A percentile compares a stretch with the other conserved stretches of the same genome.
phyloP scores from a whole-genome alignment of 2,329 filamentous ascomycete genomes.

The Juglanconis sp. region DNA sequence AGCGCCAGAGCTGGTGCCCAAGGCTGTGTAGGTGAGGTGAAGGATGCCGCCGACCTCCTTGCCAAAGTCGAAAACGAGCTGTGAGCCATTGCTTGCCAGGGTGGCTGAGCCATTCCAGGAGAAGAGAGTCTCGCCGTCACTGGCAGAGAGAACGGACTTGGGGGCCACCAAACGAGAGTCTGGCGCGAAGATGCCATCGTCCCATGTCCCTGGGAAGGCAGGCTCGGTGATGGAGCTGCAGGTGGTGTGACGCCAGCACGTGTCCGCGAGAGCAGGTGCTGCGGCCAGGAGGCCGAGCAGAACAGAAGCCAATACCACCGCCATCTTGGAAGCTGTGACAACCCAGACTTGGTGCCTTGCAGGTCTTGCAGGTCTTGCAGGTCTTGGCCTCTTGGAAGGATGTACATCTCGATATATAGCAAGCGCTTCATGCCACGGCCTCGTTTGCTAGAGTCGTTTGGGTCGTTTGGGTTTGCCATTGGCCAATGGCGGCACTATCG shows the following conservation, averaged over 20 bases:
- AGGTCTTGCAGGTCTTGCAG: too few relatives aligned
- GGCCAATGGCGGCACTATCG: constrained; percentile 1
- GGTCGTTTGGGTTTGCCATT: neutral
- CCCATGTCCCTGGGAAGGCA: constrained; percentile 56
- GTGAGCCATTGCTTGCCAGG: constrained; percentile 43
- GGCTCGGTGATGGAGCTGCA: constrained; percentile 48
- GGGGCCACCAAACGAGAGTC: constrained; percentile 48
- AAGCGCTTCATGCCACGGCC: neutral
- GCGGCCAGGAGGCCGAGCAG: constrained; percentile 26
- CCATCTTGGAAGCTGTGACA: neutral
- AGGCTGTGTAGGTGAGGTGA: constrained; percentile 45
- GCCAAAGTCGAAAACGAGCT: constrained; percentile 58
- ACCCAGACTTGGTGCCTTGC: neutral
- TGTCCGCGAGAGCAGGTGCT: constrained; percentile 17
- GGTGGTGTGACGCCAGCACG: constrained; percentile 53
- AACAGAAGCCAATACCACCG: neutral
- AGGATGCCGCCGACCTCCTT: constrained; percentile 56
- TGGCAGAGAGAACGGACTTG: constrained; percentile 36
- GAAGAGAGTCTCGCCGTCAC: constrained; percentile 29
- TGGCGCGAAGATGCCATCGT: constrained; percentile 56
- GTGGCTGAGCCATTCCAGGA: constrained; percentile 24
- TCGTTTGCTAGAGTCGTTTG: neutral
- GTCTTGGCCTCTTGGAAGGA: neutral
- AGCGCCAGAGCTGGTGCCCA: constrained; percentile 30
- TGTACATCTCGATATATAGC: neutral